Evolutionary conservation across 2,329 filamentous ascomycete species (phyloP).

Genomic region (Fusarium circinatum): DNA sequence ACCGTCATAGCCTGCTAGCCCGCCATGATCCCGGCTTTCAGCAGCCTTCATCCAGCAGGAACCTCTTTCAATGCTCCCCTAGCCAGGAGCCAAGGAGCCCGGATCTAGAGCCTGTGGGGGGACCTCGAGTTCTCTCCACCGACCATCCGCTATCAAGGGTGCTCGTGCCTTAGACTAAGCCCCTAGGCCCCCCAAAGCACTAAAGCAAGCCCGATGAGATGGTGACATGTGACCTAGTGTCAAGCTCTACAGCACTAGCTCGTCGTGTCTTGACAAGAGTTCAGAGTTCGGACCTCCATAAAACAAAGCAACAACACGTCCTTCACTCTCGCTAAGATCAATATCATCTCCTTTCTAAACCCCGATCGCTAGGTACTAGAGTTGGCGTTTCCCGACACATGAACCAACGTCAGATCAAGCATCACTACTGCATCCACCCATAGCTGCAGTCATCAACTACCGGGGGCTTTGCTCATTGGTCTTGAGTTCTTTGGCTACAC

Average conservation of each 20-base stretch:
- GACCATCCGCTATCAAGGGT: slow-evolving; percentile 11
- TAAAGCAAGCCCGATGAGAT: slow-evolving; percentile 28
- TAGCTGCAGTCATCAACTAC: not conserved
- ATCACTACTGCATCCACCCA: not conserved
- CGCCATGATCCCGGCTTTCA: slow-evolving; percentile 6
- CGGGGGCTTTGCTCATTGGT: not conserved
- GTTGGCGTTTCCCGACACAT: slow-evolving; percentile 9
- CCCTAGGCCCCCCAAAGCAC: slow-evolving; percentile 4
- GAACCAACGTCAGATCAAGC: not conserved
- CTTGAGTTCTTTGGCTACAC: slow-evolving; percentile 1
- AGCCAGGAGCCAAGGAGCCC: not conserved
- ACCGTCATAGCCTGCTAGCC: slow-evolving; percentile 3
- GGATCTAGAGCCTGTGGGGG: slow-evolving; percentile 30
- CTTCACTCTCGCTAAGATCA: slow-evolving; percentile 13
- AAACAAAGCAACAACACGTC: slow-evolving; percentile 13
- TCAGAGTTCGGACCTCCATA: not conserved
- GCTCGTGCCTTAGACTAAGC: slow-evolving; percentile 14
- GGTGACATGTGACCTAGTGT: slow-evolving; percentile 15
- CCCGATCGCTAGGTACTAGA: not conserved
- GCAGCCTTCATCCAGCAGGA: slow-evolving; percentile 3
- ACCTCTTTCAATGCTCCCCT: not conserved
- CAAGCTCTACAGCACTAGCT: slow-evolving; percentile 5
- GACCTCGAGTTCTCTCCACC: not conserved
- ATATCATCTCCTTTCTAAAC: not conserved
- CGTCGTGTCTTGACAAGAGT: not conserved